A percentile compares a stretch with the other conserved stretches of the same genome.
Evolutionary conservation across 371 early-diverging fungal genomes (phyloP).

Genomic region (Ordospora colligata): DNA sequence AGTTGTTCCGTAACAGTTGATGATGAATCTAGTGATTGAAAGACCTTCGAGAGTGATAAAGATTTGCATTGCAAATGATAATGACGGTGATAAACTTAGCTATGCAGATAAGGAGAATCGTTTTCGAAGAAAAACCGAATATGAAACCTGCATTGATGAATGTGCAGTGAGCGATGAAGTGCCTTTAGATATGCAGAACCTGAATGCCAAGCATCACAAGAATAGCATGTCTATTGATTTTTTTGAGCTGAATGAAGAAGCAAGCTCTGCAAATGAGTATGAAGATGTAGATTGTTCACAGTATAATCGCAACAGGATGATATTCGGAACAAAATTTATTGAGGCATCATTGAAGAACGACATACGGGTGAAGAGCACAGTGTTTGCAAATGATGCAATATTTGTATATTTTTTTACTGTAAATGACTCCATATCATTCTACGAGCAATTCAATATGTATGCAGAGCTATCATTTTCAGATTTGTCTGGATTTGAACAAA

Average conservation of each 20-base stretch:
- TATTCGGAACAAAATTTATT: conserved; percentile 13
- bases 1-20: background rate
- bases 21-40: conserved; percentile 38
- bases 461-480: conserved; percentile 30
- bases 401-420: conserved; percentile 32
- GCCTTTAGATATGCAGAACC: background rate
- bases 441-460: conserved; percentile 34
- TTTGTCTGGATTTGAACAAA: background rate
- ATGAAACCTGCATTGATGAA: background rate
- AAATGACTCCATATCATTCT: conserved; percentile 45
- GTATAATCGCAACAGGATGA: too few species aligned
- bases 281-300: too few species aligned
- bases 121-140: background rate
- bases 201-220: background rate
- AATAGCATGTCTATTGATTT: background rate
- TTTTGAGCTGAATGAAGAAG: background rate
- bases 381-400: background rate
- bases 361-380: conserved; percentile 32
- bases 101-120: background rate
- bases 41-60: conserved; percentile 37
- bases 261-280: background rate
- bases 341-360: conserved; percentile 24
- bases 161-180: background rate
- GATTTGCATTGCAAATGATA: background rate
- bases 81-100: background rate